Conservation (phyloP, 257 asterid genomes). For the Solanum pinnatisectum region DNA sequence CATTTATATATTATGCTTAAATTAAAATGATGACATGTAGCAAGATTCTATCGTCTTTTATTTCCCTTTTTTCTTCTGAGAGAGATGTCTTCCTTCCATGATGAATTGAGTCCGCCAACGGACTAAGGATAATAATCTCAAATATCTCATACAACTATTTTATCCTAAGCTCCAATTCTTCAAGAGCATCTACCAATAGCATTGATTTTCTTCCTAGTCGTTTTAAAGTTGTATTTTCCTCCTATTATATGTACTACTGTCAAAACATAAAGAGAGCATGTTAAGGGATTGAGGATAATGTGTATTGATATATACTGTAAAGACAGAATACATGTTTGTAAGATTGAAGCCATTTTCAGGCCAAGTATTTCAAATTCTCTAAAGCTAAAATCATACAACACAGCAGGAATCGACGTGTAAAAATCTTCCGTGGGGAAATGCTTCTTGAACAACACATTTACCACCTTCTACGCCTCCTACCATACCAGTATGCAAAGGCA, state of each 20-base stretch:
- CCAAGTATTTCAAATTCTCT: conserved; percentile 1
- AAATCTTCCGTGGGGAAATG: not conserved
- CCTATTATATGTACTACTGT: not conserved
- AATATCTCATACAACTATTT: not conserved
- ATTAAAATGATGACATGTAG: not conserved
- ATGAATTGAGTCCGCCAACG: too few species aligned
- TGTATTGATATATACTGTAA: not conserved
- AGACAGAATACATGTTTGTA: not conserved
- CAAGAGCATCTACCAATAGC: not conserved
- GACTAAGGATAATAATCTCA: not conserved
- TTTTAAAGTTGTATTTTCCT: not conserved
- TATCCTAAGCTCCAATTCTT: not conserved
- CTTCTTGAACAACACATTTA: conserved; percentile 9
- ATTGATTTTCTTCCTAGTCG: not conserved
- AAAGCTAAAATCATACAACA: conserved; percentile 14
- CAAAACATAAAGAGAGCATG: not conserved
- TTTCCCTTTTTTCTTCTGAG: too few species aligned
- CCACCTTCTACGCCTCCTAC: conserved; percentile 67
- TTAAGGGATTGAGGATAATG: not conserved
- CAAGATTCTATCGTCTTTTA: too few species aligned
- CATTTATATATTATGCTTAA: not conserved
- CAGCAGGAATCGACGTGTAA: not conserved
- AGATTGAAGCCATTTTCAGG: not conserved
- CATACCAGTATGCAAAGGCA: conserved; percentile 81
- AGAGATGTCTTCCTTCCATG: too few species aligned